Evolutionary conservation across 2,329 filamentous ascomycete species (phyloP), one percentile per base, ranked within the genome.

Genomic region (Cercospora janseana): DNA sequence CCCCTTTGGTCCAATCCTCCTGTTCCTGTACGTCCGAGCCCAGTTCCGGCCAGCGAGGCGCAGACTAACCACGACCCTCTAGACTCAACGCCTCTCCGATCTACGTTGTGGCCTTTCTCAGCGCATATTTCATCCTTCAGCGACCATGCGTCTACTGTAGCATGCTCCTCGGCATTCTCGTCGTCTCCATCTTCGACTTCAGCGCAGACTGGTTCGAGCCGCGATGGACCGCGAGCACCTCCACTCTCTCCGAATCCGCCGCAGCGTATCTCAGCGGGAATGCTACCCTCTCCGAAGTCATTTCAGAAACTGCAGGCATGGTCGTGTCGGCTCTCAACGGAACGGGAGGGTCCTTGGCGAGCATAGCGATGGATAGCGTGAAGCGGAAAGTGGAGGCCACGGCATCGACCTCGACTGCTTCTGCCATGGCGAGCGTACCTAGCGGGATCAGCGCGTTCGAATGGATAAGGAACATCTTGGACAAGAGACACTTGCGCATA

Each of bases 91-190:
- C 73, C 23, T 72, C 73, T 4, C 74, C 75, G 8, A 66, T 77
- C 56, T 77, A 76, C 63, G 69, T 76, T 54, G 60, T 75, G 55
- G 70, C 76, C 66, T 77, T 76, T 66, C 69, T 98, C 75, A 79
- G 89, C 59, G 89, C 91, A 70, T 95, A 91, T 59, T 97, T 95
- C 77, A 88, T 95, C 72, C 84, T 98, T 63, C 95, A 96, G 74
- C 85, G 92, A 48, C 93, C 93, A 46, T 98, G 93, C 75, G 86
- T 95, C 7, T 98, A 98, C 79, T 98, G 93, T 80, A 95, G 90
- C 54, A 84, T 96, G 55, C 86, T 98, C 46, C 88, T 98, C 41
- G 80, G 95, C 59, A 90, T 97, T 62, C 88, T 98, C 61, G 95
- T 96, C 75, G 80, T 91, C 60, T 94, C 90, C 68, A 93, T 97